Evolutionary conservation across 768 basidiomycete genomes (phyloP).

Genomic region (Boletus sensibilis): DNA sequence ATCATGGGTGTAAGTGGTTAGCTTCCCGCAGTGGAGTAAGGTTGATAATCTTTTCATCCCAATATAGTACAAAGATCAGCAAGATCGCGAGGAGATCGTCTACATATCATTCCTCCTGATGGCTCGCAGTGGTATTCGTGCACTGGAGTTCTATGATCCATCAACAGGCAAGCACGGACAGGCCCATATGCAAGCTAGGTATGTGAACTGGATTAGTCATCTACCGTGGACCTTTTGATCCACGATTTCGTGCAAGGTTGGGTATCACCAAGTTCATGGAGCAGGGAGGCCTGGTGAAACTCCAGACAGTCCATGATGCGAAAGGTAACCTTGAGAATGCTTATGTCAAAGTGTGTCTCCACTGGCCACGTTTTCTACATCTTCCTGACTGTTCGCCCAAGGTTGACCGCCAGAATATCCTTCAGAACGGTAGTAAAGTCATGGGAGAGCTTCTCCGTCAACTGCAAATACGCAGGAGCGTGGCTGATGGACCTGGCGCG

Average conservation of each 20-base stretch:
- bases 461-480: constrained; percentile 82
- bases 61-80: constrained; percentile 58
- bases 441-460: constrained; percentile 76
- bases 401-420: constrained; percentile 71
- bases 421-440: constrained; percentile 61
- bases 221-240: not conserved
- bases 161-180: constrained; percentile 80
- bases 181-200: constrained; percentile 91
- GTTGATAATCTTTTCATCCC: not conserved
- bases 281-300: constrained; percentile 60
- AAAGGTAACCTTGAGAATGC: constrained; percentile 63
- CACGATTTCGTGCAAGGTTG: constrained; percentile 42
- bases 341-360: constrained; percentile 58
- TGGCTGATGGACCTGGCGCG: constrained; percentile 80
- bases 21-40: not conserved
- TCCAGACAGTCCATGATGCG: constrained; percentile 64
- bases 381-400: constrained; percentile 24
- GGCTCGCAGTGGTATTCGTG: constrained; percentile 80
- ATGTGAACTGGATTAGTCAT: constrained; percentile 16
- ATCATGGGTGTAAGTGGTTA: constrained; percentile 67
- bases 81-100: constrained; percentile 76
- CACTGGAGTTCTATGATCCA: constrained; percentile 83
- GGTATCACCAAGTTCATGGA: constrained; percentile 84
- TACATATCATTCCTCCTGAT: constrained; percentile 81
- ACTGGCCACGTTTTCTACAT: not conserved